phyloP scores from a whole-genome alignment of 257 asterid species.

The Solanum etuberosum region DNA sequence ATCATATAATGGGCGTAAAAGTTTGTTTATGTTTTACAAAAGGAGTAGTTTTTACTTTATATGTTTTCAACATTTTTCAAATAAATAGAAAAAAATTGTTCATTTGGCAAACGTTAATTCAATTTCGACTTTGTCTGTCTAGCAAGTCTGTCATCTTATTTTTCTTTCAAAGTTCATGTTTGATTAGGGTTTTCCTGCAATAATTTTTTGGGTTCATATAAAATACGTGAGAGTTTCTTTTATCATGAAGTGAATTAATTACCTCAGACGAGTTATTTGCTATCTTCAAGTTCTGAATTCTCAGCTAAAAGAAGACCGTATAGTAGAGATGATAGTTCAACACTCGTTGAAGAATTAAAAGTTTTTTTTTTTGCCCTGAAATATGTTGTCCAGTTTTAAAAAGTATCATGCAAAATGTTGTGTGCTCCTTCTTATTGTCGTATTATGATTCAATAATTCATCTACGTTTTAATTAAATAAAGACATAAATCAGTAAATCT shows the following conservation, averaged over 20 bases:
- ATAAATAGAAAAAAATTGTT: too few species aligned
- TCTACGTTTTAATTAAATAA: not conserved
- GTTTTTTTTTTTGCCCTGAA: not conserved
- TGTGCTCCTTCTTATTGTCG: not conserved
- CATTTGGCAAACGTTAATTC: too few species aligned
- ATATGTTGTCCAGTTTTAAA: too few species aligned
- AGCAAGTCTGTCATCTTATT: not conserved
- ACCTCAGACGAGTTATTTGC: not conserved
- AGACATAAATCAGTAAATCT: not conserved
- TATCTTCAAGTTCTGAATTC: too few species aligned
- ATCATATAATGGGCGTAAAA: not conserved
- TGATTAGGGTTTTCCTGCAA: not conserved
- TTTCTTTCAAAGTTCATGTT: not conserved
- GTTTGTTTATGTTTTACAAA: too few species aligned
- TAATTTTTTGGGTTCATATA: not conserved
- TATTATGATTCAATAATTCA: not conserved
- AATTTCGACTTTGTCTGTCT: not conserved
- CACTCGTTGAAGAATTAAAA: not conserved
- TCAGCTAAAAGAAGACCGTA: not conserved
- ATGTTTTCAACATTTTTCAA: not conserved
- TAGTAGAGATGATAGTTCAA: not conserved
- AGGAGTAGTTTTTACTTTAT: not conserved
- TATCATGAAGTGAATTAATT: not conserved
- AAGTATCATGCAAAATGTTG: not conserved
- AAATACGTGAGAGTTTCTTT: not conserved